These are phyloP conservation scores for Leucocoprinus birnbaumii DNA, from an alignment of 768 basidiomycete species.

Conservation along the genomic window DNA sequence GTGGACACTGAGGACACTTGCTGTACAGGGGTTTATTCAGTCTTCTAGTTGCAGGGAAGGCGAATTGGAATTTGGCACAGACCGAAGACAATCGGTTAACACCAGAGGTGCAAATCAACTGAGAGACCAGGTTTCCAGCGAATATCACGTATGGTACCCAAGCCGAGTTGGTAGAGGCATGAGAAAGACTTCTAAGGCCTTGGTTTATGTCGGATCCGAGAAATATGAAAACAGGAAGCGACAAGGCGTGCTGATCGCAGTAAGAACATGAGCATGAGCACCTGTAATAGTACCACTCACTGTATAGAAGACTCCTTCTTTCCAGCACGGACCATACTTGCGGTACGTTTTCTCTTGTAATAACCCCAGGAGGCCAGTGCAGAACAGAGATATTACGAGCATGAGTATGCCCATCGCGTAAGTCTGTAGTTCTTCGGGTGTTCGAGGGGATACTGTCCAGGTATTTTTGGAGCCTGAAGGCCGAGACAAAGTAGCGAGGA, in stretches of 20 bases:
- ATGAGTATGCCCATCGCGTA: constrained; percentile 70
- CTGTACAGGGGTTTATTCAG: constrained; percentile 28
- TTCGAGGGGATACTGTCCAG: constrained; percentile 14
- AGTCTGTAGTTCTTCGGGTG: constrained; percentile 32
- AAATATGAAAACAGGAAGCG: constrained; percentile 73
- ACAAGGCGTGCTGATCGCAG: constrained; percentile 66
- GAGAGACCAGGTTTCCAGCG: constrained; percentile 62
- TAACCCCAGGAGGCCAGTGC: constrained; percentile 67
- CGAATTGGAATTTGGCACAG: constrained; percentile 27
- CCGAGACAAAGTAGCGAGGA: constrained; percentile 69
- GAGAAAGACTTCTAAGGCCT: constrained; percentile 48
- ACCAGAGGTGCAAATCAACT: constrained; percentile 79
- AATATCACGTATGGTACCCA: constrained; percentile 54
- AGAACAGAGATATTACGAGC: constrained; percentile 61
- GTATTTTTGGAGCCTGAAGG: constrained; percentile 29
- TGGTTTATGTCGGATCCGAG: constrained; percentile 53
- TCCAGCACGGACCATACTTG: constrained; percentile 76
- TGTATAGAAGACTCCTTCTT: constrained; percentile 82
- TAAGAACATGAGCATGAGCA: background rate
- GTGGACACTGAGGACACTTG: constrained; percentile 79
- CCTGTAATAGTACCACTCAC: constrained; percentile 30
- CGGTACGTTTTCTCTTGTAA: constrained; percentile 77
- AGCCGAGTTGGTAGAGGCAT: constrained; percentile 27
- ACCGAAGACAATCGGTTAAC: constrained; percentile 83
- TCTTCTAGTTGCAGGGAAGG: background rate